These are phyloP conservation scores for Oryza punctata DNA, from an alignment of 176 grass and related monocot species.

Conservation along the genomic window DNA sequence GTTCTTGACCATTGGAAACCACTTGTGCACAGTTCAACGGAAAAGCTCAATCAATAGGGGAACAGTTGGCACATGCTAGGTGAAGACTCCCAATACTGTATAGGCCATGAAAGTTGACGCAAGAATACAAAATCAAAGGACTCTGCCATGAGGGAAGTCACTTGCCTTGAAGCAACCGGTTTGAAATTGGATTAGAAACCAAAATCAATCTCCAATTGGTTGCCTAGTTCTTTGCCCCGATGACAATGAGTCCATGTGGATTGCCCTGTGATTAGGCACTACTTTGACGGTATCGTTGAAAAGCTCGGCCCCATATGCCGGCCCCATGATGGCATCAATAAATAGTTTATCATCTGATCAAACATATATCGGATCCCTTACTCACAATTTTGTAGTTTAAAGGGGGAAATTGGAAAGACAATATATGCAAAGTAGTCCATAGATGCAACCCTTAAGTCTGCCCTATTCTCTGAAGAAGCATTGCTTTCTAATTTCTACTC, in stretches of 20 bases:
- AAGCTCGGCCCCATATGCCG: conserved; percentile 11
- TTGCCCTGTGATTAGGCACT: conserved; percentile 15
- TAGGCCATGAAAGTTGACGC: conserved; percentile 34
- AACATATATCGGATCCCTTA: not conserved
- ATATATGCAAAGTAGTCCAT: not conserved
- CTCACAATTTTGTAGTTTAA: not conserved
- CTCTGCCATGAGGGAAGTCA: conserved; percentile 9
- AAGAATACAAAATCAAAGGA: conserved; percentile 21
- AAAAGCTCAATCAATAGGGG: conserved; percentile 2
- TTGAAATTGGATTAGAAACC: conserved; percentile 17
- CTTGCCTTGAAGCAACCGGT: conserved; percentile 33
- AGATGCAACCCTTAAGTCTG: not conserved
- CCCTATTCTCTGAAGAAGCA: not conserved
- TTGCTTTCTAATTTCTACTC: not conserved
- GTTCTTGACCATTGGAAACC: conserved; percentile 16
- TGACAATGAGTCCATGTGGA: conserved; percentile 34
- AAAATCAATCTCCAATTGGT: not conserved
- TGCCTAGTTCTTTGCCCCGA: not conserved
- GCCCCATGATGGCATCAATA: conserved; percentile 5
- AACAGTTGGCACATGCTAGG: conserved; percentile 24
- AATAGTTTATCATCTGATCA: not conserved
- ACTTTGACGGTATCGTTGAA: conserved; percentile 46
- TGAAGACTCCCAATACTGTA: conserved; percentile 31
- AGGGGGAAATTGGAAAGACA: not conserved
- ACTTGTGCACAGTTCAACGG: conserved; percentile 33